Evolutionary conservation across 73 alveolate species (phyloP).

Genomic region (Halteria grandinella): DNA sequence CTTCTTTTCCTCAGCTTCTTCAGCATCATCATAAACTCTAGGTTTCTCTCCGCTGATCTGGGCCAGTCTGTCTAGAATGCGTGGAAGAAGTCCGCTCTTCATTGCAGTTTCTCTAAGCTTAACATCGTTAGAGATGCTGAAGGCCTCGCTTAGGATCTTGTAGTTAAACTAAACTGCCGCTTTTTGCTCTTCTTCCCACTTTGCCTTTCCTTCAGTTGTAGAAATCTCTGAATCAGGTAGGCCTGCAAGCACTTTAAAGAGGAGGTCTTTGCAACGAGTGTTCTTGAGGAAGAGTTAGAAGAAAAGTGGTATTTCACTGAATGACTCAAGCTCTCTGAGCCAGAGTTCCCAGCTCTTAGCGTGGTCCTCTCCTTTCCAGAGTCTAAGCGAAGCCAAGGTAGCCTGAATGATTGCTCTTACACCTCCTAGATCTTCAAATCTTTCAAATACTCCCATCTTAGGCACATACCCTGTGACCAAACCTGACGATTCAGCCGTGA

Average conservation of each 20-base stretch:
- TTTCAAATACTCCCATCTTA: conserved; percentile 64
- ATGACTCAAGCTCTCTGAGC: conserved; percentile 70
- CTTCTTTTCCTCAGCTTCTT: conserved; percentile 45
- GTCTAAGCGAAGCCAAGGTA: conserved; percentile 49
- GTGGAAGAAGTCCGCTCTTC: conserved; percentile 62
- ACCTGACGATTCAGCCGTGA: not conserved
- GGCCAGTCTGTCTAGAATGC: conserved; percentile 70
- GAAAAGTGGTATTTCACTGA: conserved; percentile 73
- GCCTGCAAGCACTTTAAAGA: conserved; percentile 77
- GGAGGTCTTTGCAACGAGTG: conserved; percentile 62
- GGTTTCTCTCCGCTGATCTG: conserved; percentile 70
- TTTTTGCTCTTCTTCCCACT: conserved; percentile 74
- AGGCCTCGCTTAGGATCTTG: conserved; percentile 65
- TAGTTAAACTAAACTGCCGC: conserved; percentile 71
- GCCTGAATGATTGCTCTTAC: conserved; percentile 68
- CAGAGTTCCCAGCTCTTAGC: conserved; percentile 74
- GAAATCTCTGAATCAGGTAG: conserved; percentile 58
- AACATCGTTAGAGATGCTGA: conserved; percentile 56
- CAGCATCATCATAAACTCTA: conserved; percentile 37
- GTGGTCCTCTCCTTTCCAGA: conserved; percentile 61
- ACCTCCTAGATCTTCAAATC: conserved; percentile 74
- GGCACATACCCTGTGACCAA: conserved; percentile 39
- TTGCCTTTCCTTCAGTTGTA: conserved; percentile 22
- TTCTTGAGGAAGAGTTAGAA: conserved; percentile 71
- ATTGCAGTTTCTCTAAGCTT: conserved; percentile 73